Evolutionary conservation across 176 grass and related monocot species (phyloP), one percentile per base, ranked within the genome.

Genomic region (Oryza officinalis): DNA sequence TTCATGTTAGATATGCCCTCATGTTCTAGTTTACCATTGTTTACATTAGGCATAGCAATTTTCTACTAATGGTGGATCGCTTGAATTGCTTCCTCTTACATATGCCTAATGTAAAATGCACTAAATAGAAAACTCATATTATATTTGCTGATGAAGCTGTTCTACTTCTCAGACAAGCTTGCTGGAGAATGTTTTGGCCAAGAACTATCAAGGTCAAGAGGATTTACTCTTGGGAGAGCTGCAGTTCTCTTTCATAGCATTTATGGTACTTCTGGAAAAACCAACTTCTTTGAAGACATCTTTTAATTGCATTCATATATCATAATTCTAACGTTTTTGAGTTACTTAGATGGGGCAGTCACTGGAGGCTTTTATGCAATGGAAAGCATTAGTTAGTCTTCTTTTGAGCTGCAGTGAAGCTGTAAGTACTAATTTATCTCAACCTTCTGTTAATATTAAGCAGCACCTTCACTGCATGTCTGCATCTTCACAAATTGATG

Each of bases 301-400:
- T n/a, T 45, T 71, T 71, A 49, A 9, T 43, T 76, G 63, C 30
- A 10, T 75, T 4, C 4, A 64, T 35, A 65, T 3, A 69, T 6
- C 8, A 63, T 37, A 65, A 13, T 72, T 59, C 61, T 84, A 80
- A 88, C 26, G 18, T 63, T 68, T 81, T 69, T 78, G 49, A 72
- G 31, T 67, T 83, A 49, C 78, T 81, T 63, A 98, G 96, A 98
- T 98, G 91, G 92, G 91, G 11, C 93, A 95, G 27, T 98, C 93
- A 20, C 80, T 95, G 35, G 93, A 98, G 85, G 89, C 89, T 43
- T 95, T 98, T 78, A 84, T 90, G 86, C 96, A 98, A 41, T 98
- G 96, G 93, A 98, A 98, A 85, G 78, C 91, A 85, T 72, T 98
- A 60, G 40, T 93, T 82, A 87, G 69, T 82, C 92, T 98, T 95